Conservation (phyloP, 2,329 filamentous ascomycete genomes). For the Paradendryphiella salina region DNA sequence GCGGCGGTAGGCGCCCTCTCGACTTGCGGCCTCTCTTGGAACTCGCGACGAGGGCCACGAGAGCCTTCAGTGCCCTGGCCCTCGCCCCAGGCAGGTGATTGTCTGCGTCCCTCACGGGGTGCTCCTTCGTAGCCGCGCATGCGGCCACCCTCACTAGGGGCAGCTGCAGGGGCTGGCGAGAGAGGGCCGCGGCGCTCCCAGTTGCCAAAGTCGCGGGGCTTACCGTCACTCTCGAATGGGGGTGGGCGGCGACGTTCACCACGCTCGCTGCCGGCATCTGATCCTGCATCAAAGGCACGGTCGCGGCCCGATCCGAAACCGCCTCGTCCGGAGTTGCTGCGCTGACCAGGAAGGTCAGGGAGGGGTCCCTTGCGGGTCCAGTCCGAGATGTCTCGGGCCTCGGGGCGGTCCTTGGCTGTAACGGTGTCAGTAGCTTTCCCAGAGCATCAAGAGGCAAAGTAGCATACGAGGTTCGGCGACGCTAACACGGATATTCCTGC, state of each 20-base stretch:
- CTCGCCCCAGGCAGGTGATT: conserved; percentile 76
- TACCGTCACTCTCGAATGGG: conserved; percentile 70
- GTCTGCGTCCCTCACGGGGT: conserved; percentile 46
- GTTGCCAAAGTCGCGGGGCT: conserved; percentile 77
- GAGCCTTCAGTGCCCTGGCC: conserved; percentile 73
- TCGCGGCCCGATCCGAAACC: conserved; percentile 46
- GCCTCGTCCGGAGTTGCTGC: conserved; percentile 57
- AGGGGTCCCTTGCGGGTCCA: conserved; percentile 94
- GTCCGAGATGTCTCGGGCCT: conserved; percentile 79
- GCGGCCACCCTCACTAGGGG: conserved; percentile 61
- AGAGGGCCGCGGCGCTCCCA: conserved; percentile 96
- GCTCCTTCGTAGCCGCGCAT: conserved; percentile 55
- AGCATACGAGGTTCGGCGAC: conserved; percentile 95
- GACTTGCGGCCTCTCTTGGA: conserved; percentile 61
- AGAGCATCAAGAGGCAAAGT: neutral
- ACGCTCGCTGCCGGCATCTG: conserved; percentile 63
- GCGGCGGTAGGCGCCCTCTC: conserved; percentile 81
- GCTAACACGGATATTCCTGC: conserved; percentile 88
- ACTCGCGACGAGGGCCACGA: conserved; percentile 75
- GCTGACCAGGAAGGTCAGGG: conserved; percentile 67
- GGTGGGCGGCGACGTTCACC: conserved; percentile 67
- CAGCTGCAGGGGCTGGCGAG: conserved; percentile 63
- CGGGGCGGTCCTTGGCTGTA: conserved; percentile 81
- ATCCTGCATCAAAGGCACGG: conserved; percentile 57
- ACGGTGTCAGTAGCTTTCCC: conserved; percentile 23